phyloP scores from a whole-genome alignment of 1,139 yeast species.

The Sugiyamaella pinicola region DNA sequence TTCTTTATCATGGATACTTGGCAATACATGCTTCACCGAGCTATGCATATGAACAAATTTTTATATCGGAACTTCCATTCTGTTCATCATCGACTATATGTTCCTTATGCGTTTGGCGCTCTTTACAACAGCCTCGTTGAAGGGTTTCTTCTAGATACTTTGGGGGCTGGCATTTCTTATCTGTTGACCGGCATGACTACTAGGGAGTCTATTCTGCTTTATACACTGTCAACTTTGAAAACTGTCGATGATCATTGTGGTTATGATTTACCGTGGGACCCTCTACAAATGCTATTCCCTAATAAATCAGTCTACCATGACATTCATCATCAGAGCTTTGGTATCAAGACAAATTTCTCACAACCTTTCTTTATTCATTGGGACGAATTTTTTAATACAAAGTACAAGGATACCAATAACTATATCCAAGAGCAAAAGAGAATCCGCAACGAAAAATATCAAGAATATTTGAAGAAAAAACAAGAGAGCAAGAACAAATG shows the following conservation, averaged over 20 bases:
- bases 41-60: constrained; percentile 80
- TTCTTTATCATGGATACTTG: constrained; percentile 83
- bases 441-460: constrained; percentile 36
- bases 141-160: constrained; percentile 87
- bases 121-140: constrained; percentile 91
- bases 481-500: constrained; percentile 12
- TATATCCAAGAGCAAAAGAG: constrained; percentile 41
- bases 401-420: constrained; percentile 55
- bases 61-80: constrained; percentile 85
- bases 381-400: constrained; percentile 75
- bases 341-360: constrained; percentile 89
- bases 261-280: constrained; percentile 85
- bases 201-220: constrained; percentile 73
- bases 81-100: constrained; percentile 89
- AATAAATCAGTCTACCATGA: constrained; percentile 95
- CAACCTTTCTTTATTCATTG: constrained; percentile 96
- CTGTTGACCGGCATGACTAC: constrained; percentile 64
- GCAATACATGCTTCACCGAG: constrained; percentile 86
- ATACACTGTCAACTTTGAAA: constrained; percentile 86
- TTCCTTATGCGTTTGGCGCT: constrained; percentile 97
- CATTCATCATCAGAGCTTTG: constrained; percentile 95
- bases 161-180: constrained; percentile 86
- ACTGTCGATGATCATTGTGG: constrained; percentile 99
- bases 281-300: constrained; percentile 87
- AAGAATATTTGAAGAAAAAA: constrained; percentile 2